Conservation (phyloP, 306 rosid species). For the Purshia tridentata region DNA sequence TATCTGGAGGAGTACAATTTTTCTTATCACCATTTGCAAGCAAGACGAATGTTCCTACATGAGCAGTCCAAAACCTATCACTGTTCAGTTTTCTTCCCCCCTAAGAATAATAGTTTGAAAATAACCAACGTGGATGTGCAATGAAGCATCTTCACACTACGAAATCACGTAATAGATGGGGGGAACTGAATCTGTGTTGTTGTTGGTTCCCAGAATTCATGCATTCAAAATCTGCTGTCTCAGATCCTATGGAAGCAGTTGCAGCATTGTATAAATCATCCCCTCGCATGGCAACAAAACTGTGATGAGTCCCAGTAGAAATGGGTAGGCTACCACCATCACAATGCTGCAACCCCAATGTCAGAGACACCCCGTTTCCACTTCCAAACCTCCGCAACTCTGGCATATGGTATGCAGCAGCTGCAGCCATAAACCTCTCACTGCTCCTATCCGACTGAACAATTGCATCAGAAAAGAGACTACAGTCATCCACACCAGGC, state of each 20-base stretch:
- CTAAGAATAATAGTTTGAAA: conserved; percentile 9
- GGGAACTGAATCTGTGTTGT: conserved; percentile 50
- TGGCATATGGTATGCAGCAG: conserved; percentile 54
- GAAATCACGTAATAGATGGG: conserved; percentile 61
- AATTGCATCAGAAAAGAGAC: conserved; percentile 39
- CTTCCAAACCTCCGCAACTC: conserved; percentile 56
- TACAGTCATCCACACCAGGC: conserved; percentile 43
- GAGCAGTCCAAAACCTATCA: background rate
- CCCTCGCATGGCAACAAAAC: conserved; percentile 57
- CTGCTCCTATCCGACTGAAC: conserved; percentile 42
- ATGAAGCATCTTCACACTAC: conserved; percentile 44
- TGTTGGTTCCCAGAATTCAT: conserved; percentile 52
- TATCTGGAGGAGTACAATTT: conserved; percentile 29
- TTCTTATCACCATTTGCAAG: conserved; percentile 32
- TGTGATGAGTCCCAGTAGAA: conserved; percentile 40
- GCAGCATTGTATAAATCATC: conserved; percentile 49
- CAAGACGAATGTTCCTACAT: conserved; percentile 15
- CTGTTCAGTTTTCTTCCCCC: conserved; percentile 8
- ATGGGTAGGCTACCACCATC: conserved; percentile 56
- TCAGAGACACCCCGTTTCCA: conserved; percentile 63
- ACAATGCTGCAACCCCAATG: conserved; percentile 77
- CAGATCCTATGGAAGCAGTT: conserved; percentile 46
- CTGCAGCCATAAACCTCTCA: conserved; percentile 49
- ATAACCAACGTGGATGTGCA: conserved; percentile 19
- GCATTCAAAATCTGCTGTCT: conserved; percentile 55